Percentiles rank a stretch among this genome's conserved stretches.
These are phyloP conservation scores for Amorphotheca resinae DNA, from an alignment of 495 filamentous ascomycete genomes.

Conservation along the genomic window DNA sequence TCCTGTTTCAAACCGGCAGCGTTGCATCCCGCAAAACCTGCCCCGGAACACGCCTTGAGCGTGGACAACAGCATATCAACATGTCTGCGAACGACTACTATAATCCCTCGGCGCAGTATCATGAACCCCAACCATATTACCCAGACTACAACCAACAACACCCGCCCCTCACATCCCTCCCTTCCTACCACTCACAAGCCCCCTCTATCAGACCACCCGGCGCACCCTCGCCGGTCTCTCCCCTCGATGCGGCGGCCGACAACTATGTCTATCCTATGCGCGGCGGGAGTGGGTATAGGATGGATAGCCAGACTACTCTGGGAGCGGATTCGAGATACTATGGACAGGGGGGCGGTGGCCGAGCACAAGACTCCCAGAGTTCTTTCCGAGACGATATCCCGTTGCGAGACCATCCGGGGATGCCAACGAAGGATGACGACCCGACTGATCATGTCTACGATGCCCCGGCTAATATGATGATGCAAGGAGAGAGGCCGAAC, in stretches of 20 bases:
- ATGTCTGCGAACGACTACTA: constrained; percentile 87
- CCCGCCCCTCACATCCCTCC: constrained; percentile 18
- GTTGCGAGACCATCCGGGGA: constrained; percentile 35
- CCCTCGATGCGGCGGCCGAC: constrained; percentile 47
- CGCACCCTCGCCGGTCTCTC: constrained; percentile 27
- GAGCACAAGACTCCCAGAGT: constrained; percentile 30
- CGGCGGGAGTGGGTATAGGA: constrained; percentile 15
- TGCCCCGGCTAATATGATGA: constrained; percentile 16
- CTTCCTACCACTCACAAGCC: constrained; percentile 20
- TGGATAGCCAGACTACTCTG: constrained; percentile 32
- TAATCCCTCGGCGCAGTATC: constrained; percentile 33
- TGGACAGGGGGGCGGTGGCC: constrained; percentile 30
- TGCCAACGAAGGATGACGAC: constrained; percentile 22
- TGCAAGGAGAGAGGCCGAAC: constrained; percentile 16
- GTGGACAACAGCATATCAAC: too few species aligned
- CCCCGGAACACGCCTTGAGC: too few species aligned
- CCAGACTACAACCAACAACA: constrained; percentile 19
- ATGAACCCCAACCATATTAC: constrained; percentile 23
- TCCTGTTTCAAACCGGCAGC: too few species aligned
- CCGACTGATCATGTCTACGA: constrained; percentile 40
- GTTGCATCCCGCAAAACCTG: too few species aligned
- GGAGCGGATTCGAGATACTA: constrained; percentile 45
- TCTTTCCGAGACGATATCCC: constrained; percentile 52
- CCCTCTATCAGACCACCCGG: constrained; percentile 1
- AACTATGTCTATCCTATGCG: constrained; percentile 46